Evolutionary conservation across 208 protist genomes (phyloP).

Genomic region (Balamuthia mandrillaris): DNA sequence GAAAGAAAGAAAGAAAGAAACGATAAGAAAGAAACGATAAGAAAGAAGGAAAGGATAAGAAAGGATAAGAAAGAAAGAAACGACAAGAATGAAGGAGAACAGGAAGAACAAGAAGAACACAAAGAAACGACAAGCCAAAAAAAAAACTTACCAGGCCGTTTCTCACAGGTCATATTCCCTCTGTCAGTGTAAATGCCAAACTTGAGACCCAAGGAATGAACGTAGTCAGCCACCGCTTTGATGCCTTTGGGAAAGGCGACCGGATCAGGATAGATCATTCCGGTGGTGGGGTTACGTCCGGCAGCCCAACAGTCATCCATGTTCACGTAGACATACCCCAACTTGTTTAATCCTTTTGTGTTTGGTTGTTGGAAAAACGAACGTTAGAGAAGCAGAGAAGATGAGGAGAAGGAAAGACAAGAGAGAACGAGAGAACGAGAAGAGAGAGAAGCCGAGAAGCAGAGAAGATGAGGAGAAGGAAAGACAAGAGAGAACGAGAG

Average conservation of each 20-base stretch:
- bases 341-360: neutral
- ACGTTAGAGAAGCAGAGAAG: no score
- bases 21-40: neutral
- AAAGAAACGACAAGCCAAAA: neutral
- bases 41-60: neutral
- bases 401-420: no score
- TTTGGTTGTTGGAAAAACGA: no score
- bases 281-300: neutral
- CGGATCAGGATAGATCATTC: constrained; percentile 39
- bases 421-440: no score
- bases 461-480: no score
- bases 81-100: neutral
- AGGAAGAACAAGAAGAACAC: neutral
- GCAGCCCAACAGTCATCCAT: constrained; percentile 48
- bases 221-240: constrained; percentile 7
- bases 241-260: constrained; percentile 47
- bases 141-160: neutral
- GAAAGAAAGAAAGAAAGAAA: no score
- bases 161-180: neutral
- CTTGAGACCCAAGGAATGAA: constrained; percentile 44
- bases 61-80: no score
- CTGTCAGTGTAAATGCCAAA: constrained; percentile 50
- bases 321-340: constrained; percentile 42
- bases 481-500: no score
- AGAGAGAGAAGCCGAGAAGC: no score